phyloP scores from a whole-genome alignment of 495 filamentous ascomycete genomes.

The Aspergillus campestris region DNA sequence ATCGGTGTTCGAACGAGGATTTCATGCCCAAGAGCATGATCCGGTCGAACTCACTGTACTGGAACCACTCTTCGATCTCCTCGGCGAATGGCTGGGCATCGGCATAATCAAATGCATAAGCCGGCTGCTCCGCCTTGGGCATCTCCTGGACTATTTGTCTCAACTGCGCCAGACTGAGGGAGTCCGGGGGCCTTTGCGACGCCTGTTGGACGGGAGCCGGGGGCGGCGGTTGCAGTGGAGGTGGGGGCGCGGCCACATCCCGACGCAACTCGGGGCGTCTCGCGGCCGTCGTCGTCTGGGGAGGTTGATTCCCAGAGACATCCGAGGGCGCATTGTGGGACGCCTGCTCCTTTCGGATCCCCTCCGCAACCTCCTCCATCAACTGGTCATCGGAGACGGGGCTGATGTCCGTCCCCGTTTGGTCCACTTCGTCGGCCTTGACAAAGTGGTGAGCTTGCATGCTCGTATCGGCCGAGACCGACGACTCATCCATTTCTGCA shows the following conservation, averaged over 20 bases:
- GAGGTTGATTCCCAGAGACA: conserved; percentile 1
- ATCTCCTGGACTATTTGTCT: conserved; percentile 73
- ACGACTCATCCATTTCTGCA: conserved; percentile 23
- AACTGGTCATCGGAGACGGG: conserved; percentile 41
- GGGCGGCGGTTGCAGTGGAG: conserved; percentile 50
- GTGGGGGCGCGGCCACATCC: conserved; percentile 48
- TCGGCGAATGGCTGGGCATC: conserved; percentile 72
- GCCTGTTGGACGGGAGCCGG: conserved; percentile 43
- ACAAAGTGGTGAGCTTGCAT: conserved; percentile 38
- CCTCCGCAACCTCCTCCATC: conserved; percentile 41
- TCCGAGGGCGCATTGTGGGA: conserved; percentile 7
- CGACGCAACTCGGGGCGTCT: conserved; percentile 48
- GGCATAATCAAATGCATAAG: conserved; percentile 92
- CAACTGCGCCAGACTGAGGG: conserved; percentile 74
- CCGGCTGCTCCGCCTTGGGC: conserved; percentile 64
- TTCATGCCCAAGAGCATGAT: conserved; percentile 58
- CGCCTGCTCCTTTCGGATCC: conserved; percentile 37
- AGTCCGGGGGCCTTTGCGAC: conserved; percentile 51
- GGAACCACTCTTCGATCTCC: conserved; percentile 95
- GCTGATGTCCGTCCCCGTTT: conserved; percentile 45
- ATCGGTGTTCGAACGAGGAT: conserved; percentile 60
- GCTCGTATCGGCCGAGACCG: conserved; percentile 13
- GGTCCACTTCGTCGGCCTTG: conserved; percentile 48
- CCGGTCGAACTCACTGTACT: conserved; percentile 73
- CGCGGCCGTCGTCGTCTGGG: conserved; percentile 11